Evolutionary conservation across 768 basidiomycete species (phyloP), one percentile per base, ranked within the genome.

Genomic region (Pisolithus microcarpus): DNA sequence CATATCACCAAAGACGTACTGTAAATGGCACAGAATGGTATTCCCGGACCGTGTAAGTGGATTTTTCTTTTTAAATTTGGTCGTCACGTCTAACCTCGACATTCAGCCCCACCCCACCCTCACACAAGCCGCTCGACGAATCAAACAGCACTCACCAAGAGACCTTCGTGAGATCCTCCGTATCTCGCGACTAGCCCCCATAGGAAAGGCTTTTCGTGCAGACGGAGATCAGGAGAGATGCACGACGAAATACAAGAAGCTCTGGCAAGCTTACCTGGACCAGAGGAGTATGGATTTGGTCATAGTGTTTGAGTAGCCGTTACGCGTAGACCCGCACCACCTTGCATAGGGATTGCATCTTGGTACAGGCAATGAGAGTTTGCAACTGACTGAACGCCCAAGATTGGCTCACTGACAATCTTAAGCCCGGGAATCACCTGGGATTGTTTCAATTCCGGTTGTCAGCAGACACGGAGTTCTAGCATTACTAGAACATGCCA

Each of bases 21-120:
- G 70, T 51, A 76, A 76, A 55, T 76, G 74, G 76, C 73, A 77
- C 48, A 61, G 69, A 10, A 72, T 77, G 70, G 72, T 75, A 21
- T 74, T 71, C 46, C 68, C 57, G 18, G 63, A 67, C 16, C 54
- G 70, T 57, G 76, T 77, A 50, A 58, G 73, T 57, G n/a, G n/a
- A 1, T 8, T 44, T 21, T 26, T n/a, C 13, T 43, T 28, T 13
- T 21, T 37, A 30, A 28, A n/a, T 19, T 43, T 23, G 43, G 34
- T 16, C 19, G 10, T 21, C 7, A 28, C 44, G 3, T 31, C 15
- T 46, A 4, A 34, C 30, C 19, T n/a, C 9, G 18, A 21, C 13
- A 16, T 24, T 23, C 49, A 76, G 74, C 37, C 45, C 23, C 71
- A 68, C 50, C 74, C 70, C 0, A 74, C 65, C 21, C 52, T 66